phyloP scores from a whole-genome alignment of 768 basidiomycete species.

The Clathrus columnatus region DNA sequence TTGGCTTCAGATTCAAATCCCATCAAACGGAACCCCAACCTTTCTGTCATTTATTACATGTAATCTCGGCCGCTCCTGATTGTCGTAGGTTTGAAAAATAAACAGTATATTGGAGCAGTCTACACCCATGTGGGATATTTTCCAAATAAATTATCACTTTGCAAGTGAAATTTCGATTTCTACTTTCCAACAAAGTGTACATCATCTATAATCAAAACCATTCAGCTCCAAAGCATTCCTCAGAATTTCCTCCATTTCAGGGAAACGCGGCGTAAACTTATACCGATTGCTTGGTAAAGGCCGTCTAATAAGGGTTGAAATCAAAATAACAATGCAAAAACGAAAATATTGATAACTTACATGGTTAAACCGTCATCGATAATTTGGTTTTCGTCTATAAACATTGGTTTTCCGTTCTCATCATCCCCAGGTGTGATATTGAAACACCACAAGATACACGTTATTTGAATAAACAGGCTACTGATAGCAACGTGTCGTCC shows the following conservation, averaged over 20 bases:
- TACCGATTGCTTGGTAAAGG: neutral
- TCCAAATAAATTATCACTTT: no score
- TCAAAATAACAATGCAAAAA: neutral
- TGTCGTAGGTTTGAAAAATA: no score
- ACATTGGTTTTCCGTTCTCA: slow-evolving; percentile 18
- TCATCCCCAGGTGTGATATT: slow-evolving; percentile 32
- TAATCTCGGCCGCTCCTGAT: no score
- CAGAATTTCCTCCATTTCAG: neutral
- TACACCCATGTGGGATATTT: no score
- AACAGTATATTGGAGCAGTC: no score
- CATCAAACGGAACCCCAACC: no score
- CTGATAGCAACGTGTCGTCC: slow-evolving; percentile 55
- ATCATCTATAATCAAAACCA: neutral
- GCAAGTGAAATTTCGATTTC: no score
- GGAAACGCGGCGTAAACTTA: neutral
- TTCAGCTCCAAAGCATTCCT: neutral
- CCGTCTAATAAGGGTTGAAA: neutral
- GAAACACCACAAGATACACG: slow-evolving; percentile 47
- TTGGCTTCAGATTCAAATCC: no score
- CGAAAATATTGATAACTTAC: neutral
- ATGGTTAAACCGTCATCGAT: neutral
- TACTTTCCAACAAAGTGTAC: neutral
- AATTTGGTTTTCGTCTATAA: slow-evolving; percentile 6
- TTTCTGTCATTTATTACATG: no score
- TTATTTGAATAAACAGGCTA: slow-evolving; percentile 52